Conservation (phyloP, 345 rosid genomes). For the Syzygium aqueum region DNA sequence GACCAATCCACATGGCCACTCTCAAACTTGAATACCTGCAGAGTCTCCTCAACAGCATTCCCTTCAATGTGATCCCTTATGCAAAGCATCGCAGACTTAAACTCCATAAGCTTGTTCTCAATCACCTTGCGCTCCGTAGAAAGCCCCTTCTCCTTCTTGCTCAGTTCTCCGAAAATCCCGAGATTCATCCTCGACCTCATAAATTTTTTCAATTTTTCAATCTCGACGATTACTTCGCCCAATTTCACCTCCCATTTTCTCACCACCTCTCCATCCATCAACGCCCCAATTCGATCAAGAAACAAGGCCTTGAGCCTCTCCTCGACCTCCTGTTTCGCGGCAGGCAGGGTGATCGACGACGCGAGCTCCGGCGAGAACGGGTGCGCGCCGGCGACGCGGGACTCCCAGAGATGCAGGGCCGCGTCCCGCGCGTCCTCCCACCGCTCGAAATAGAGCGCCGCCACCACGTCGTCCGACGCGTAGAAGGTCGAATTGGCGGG, state of each 20-base stretch:
- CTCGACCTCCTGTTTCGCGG: conserved; percentile 30
- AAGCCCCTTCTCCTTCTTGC: conserved; percentile 18
- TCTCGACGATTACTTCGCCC: conserved; percentile 11
- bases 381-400: not conserved
- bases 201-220: conserved; percentile 3
- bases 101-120: conserved; percentile 42
- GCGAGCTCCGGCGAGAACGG: conserved; percentile 5
- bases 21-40: conserved; percentile 14
- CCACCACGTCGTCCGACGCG: not conserved
- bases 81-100: conserved; percentile 37
- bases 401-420: not conserved
- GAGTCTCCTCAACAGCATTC: not conserved
- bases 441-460: conserved; percentile 3
- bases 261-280: conserved; percentile 36
- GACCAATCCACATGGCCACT: conserved; percentile 35
- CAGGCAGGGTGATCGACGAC: conserved; percentile 20
- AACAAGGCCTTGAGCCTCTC: conserved; percentile 29
- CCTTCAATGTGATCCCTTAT: conserved; percentile 35
- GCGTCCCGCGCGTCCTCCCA: conserved; percentile 13
- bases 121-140: conserved; percentile 25
- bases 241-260: conserved; percentile 22
- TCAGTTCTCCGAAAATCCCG: not conserved
- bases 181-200: not conserved
- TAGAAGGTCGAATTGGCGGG: not conserved
- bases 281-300: conserved; percentile 14